Evolutionary conservation across 225 moss, liverwort and hornwort genomes (phyloP).

Genomic region (Physcomitrium patens): DNA sequence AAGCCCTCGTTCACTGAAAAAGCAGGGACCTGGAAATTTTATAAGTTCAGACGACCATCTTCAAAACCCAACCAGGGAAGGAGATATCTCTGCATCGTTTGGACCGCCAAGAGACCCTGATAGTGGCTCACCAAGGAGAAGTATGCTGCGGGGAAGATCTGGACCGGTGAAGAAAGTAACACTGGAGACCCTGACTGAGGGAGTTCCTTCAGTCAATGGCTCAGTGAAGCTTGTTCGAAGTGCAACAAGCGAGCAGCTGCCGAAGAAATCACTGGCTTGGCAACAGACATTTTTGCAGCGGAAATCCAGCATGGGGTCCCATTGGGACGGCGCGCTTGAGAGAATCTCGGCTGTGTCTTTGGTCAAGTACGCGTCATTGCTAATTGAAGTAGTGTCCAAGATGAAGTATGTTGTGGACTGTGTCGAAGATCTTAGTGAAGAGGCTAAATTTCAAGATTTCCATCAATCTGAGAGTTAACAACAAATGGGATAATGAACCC

Average conservation of each 20-base stretch:
- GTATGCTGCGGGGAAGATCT: constrained; percentile 18
- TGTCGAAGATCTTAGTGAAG: constrained; percentile 56
- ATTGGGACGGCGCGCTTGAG: constrained; percentile 55
- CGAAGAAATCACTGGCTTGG: constrained; percentile 45
- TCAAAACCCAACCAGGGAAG: constrained; percentile 6
- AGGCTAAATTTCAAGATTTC: constrained; percentile 48
- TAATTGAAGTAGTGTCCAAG: constrained; percentile 78
- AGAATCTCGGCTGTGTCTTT: constrained; percentile 72
- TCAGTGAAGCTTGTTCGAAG: constrained; percentile 21
- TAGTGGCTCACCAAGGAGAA: constrained; percentile 25
- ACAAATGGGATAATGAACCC: no score
- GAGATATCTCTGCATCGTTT: neutral
- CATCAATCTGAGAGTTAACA: neutral
- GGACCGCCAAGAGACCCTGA: constrained; percentile 9
- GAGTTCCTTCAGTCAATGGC: constrained; percentile 37
- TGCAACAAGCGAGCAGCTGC: constrained; percentile 27
- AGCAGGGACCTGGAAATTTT: constrained; percentile 17
- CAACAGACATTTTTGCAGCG: constrained; percentile 48
- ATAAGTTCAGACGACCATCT: constrained; percentile 36
- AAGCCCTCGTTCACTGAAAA: constrained; percentile 36
- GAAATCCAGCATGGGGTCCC: constrained; percentile 27
- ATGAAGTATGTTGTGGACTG: constrained; percentile 61
- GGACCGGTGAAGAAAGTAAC: constrained; percentile 30
- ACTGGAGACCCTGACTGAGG: constrained; percentile 52
- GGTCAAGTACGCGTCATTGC: constrained; percentile 75